phyloP scores from a whole-genome alignment of 2,329 filamentous ascomycete species.

The Pseudogymnoascus pannorum region DNA sequence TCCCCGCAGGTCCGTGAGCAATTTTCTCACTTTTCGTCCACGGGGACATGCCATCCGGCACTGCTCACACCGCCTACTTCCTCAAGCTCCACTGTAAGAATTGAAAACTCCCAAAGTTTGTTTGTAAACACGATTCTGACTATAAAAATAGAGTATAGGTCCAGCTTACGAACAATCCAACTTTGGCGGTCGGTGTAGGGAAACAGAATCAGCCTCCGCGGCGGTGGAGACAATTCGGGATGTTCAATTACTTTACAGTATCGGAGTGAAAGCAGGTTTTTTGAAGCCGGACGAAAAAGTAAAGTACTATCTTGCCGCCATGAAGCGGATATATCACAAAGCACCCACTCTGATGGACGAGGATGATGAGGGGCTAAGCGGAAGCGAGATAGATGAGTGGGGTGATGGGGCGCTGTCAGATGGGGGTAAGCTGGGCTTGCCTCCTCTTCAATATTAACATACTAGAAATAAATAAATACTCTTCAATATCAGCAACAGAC shows the following conservation, averaged over 20 bases:
- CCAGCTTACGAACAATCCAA: neutral
- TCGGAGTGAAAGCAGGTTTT: neutral
- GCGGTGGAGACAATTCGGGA: neutral
- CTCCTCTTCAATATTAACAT: neutral
- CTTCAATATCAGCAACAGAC: too few relatives aligned
- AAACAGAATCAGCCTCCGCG: neutral
- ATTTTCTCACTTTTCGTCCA: neutral
- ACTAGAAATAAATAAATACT: neutral
- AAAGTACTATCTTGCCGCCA: neutral
- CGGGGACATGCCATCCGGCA: neutral
- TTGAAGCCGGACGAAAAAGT: neutral
- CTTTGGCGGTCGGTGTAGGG: neutral
- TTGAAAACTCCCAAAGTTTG: neutral
- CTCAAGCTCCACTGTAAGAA: neutral
- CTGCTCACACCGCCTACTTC: neutral
- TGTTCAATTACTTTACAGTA: conserved; percentile 1
- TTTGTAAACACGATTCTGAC: neutral
- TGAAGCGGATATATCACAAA: neutral
- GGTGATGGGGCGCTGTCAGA: neutral
- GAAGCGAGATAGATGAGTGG: neutral
- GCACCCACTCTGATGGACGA: neutral
- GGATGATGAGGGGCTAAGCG: neutral
- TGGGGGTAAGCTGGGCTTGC: neutral
- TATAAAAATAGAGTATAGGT: neutral
- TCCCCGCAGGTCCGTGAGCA: neutral